phyloP scores from a whole-genome alignment of 345 rosid genomes.

The Cardamine chenopodiifolia region DNA sequence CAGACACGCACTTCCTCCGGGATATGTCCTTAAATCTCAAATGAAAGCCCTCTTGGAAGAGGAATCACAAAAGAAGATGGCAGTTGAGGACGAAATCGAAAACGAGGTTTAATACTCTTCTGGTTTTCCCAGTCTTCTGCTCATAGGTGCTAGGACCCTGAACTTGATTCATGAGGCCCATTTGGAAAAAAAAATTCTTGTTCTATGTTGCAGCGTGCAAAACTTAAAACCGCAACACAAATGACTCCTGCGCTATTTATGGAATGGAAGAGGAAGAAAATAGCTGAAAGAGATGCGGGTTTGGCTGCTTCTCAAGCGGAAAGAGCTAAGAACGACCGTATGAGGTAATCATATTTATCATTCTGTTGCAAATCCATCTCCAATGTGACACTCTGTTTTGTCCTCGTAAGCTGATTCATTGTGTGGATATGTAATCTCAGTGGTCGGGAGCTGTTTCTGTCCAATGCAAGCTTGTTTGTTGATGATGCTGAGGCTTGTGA shows the following conservation, averaged over 20 bases:
- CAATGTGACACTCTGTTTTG: constrained; percentile 24
- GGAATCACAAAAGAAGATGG: constrained; percentile 63
- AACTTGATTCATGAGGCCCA: neutral
- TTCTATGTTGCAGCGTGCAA: constrained; percentile 64
- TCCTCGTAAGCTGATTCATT: constrained; percentile 27
- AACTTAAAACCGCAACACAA: constrained; percentile 67
- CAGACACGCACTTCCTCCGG: constrained; percentile 98
- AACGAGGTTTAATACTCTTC: constrained; percentile 60
- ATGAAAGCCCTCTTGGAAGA: constrained; percentile 96
- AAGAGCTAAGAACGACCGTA: constrained; percentile 97
- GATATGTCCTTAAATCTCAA: constrained; percentile 87
- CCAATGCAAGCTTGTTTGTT: constrained; percentile 88
- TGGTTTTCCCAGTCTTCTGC: neutral
- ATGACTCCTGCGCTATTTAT: constrained; percentile 85
- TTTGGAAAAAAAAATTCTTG: neutral
- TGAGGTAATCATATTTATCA: constrained; percentile 58
- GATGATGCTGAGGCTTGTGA: constrained; percentile 96
- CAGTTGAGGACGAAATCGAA: constrained; percentile 93
- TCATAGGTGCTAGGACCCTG: constrained; percentile 13
- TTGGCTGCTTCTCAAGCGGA: constrained; percentile 85
- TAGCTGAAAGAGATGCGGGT: constrained; percentile 77
- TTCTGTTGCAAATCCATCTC: constrained; percentile 9
- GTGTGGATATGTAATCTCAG: constrained; percentile 49
- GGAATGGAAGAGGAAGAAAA: constrained; percentile 91
- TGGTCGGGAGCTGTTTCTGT: constrained; percentile 94